Evolutionary conservation across 345 rosid genomes (phyloP), one percentile per base, ranked within the genome.

Genomic region (Melastoma malabathricum): DNA sequence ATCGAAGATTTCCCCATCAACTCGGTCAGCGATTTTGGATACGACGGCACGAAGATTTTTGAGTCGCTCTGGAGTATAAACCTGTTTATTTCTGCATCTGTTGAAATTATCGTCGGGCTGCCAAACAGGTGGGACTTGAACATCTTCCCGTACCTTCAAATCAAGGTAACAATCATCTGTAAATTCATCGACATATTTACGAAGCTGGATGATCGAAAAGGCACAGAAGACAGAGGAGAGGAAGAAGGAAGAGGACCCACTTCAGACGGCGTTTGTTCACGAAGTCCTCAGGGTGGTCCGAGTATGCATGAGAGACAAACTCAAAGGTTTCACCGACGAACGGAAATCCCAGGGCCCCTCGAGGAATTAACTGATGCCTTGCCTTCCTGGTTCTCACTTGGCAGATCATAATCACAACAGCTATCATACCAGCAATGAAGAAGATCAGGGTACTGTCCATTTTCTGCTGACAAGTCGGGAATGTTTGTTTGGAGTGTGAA

Each of bases 101-200:
- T 88, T 29, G 99, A 92, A 15, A 93, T 84, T 1, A 93, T 80
- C 2, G 88, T 81, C 14, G 80, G 80, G 43, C 75, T 78, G 16
- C 99, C 97, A 70, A 87, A 93, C 57, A 93, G 77, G 67, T 93
- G 99, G 9, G 99, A 84, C 81, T 81, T 93, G 64, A 93, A 93
- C 75, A 93, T 95, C 67, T 81, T 85, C 34, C 99, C 99, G 45
- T 83, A 81, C 73, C 97, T 89, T 18, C 29, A 23, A 25, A 10
- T 13, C 25, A 43, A 16, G 49, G 5, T 13, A 46, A 10, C 38
- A 31, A 31, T 3, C 38, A 31, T 7, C 7, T 2, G 38, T 31
- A 31, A 31, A 7, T 31, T 31, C 10, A 9, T 31, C 10, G 6
- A 31, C 38, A 31, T 31, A 31, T 31, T 31, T 31, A 5, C 10